These are phyloP conservation scores for Aspergillus quadricinctus DNA, from an alignment of 2,329 filamentous ascomycete genomes.

Conservation along the genomic window DNA sequence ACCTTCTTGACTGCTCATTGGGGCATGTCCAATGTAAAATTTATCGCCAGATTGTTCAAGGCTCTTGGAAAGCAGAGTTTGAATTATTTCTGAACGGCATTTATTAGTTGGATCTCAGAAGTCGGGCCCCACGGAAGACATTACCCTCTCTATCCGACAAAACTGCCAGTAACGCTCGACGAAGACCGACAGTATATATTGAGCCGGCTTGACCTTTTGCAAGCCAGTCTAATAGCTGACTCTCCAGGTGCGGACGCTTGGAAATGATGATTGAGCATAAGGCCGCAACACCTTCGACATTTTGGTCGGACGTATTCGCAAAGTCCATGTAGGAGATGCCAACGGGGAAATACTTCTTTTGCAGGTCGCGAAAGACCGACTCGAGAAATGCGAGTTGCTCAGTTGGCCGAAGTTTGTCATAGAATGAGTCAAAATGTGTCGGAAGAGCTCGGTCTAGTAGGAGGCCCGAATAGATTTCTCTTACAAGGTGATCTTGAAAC, in stretches of 20 bases:
- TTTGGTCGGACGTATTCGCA: slow-evolving; percentile 12
- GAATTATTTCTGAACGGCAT: slow-evolving; percentile 32
- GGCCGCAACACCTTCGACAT: slow-evolving; percentile 56
- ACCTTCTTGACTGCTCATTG: slow-evolving; percentile 87
- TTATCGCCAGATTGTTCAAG: slow-evolving; percentile 76
- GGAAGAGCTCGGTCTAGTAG: slow-evolving; percentile 25
- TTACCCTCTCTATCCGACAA: slow-evolving; percentile 51
- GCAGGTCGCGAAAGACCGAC: slow-evolving; percentile 42
- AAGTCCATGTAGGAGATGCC: slow-evolving; percentile 14
- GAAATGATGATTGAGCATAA: slow-evolving; percentile 51
- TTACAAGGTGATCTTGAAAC: slow-evolving; percentile 36
- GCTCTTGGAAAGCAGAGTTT: slow-evolving; percentile 58
- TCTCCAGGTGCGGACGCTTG: slow-evolving; percentile 47
- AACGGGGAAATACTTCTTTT: slow-evolving; percentile 34
- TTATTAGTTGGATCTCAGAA: slow-evolving; percentile 5
- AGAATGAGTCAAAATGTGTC: slow-evolving; percentile 33
- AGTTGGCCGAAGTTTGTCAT: slow-evolving; percentile 42
- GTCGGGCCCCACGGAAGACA: neutral
- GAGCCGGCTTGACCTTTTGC: slow-evolving; percentile 61
- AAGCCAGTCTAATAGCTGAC: slow-evolving; percentile 61
- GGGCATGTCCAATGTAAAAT: slow-evolving; percentile 79
- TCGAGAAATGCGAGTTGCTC: slow-evolving; percentile 47
- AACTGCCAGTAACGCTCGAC: slow-evolving; percentile 61
- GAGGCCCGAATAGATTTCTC: slow-evolving; percentile 36
- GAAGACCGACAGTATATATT: slow-evolving; percentile 60